Evolutionary conservation across 169 alveolate species (phyloP).

Genomic region (Amoebophrya sp.): DNA sequence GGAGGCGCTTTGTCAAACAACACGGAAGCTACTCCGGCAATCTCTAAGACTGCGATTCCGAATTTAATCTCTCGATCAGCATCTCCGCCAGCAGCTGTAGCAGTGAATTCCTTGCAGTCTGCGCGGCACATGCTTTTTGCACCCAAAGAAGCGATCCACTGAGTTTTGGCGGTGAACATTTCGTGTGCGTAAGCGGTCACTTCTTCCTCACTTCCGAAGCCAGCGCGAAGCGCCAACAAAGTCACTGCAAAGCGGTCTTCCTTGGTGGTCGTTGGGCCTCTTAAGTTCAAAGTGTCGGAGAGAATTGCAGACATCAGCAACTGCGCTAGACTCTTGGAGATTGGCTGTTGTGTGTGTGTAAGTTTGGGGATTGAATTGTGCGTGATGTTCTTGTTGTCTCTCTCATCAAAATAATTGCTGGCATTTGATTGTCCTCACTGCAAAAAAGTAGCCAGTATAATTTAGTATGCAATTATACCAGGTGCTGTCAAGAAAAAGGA

Average conservation of each 20-base stretch:
- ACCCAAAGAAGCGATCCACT: background rate
- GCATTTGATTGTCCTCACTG: too few species aligned
- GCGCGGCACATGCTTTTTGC: background rate
- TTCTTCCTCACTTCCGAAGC: background rate
- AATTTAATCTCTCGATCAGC: background rate
- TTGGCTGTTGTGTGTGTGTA: background rate
- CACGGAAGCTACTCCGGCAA: background rate
- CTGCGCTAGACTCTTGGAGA: background rate
- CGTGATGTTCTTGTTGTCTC: too few species aligned
- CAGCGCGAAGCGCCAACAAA: background rate
- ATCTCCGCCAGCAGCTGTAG: background rate
- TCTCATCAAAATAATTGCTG: too few species aligned
- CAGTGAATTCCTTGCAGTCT: background rate
- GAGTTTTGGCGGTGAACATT: background rate
- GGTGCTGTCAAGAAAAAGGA: background rate
- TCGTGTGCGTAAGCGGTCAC: background rate
- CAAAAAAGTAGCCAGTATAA: background rate
- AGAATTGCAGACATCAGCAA: background rate
- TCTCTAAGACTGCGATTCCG: background rate
- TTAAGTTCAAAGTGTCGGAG: background rate
- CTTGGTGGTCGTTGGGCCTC: background rate
- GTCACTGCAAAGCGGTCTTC: slow-evolving; percentile 12
- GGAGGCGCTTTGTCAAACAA: background rate
- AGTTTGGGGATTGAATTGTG: background rate
- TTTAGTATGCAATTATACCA: too few species aligned